A percentile compares a stretch with the other conserved stretches of the same genome.
Evolutionary conservation across 352 stramenopile genomes (phyloP).

Genomic region (Globisporangium abappressorium): DNA sequence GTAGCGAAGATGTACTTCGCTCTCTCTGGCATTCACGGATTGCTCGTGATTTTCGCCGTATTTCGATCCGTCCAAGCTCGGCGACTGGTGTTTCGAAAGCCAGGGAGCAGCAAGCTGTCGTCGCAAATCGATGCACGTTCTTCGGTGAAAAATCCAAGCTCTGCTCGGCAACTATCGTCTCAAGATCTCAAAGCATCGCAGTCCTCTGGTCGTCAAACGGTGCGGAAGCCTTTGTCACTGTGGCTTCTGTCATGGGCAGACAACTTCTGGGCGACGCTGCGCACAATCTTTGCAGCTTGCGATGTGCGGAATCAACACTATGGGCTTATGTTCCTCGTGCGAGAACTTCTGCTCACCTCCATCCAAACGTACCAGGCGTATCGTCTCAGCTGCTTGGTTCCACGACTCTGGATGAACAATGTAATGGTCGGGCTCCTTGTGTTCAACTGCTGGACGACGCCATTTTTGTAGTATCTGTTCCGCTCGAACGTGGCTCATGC

Average conservation of each 20-base stretch:
- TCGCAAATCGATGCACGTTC: neutral
- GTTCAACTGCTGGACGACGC: constrained; percentile 23
- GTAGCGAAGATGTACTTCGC: constrained; percentile 15
- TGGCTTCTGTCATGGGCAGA: neutral
- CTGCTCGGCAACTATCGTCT: neutral
- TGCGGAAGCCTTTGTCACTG: neutral
- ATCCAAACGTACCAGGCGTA: constrained; percentile 14
- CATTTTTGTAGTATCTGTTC: constrained; percentile 15
- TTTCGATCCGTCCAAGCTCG: constrained; percentile 11
- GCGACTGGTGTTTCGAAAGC: constrained; percentile 9
- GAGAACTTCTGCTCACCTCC: constrained; percentile 2
- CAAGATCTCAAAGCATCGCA: neutral
- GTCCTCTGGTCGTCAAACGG: neutral
- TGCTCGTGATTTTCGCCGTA: constrained; percentile 9
- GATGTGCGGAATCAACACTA: constrained; percentile 1
- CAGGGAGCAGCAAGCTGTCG: neutral
- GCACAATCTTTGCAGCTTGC: neutral
- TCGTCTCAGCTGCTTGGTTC: constrained; percentile 18
- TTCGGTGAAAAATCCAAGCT: neutral
- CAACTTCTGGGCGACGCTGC: neutral
- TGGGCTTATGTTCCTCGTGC: neutral
- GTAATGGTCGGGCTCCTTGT: constrained; percentile 21
- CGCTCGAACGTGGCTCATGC: neutral
- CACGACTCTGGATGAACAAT: constrained; percentile 23
- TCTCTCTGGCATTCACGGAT: constrained; percentile 6